phyloP scores from a whole-genome alignment of 768 basidiomycete genomes.

The Serendipita indica region DNA sequence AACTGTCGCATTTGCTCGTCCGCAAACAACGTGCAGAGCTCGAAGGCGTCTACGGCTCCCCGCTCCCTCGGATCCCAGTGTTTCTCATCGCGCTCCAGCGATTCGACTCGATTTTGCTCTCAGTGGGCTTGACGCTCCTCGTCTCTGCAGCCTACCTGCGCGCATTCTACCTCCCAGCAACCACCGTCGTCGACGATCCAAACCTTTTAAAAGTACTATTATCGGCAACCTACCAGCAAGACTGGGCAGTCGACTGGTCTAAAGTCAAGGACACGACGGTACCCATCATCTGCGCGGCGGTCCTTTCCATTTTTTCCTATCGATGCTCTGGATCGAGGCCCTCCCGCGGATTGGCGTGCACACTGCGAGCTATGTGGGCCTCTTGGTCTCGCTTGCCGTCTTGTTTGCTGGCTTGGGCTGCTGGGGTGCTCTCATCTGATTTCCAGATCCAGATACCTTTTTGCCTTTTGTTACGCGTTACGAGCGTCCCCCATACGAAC shows the following conservation, averaged over 20 bases:
- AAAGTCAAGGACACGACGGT: slow-evolving; percentile 14
- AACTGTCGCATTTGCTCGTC: slow-evolving; percentile 48
- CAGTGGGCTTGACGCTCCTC: slow-evolving; percentile 50
- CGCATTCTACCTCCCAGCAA: slow-evolving; percentile 31
- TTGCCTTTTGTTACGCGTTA: too few relatives aligned
- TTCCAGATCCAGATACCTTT: too few relatives aligned
- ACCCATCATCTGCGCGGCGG: slow-evolving; percentile 30
- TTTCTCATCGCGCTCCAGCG: slow-evolving; percentile 67
- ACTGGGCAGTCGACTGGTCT: slow-evolving; percentile 6
- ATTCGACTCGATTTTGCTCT: slow-evolving; percentile 54
- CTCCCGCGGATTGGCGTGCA: slow-evolving; percentile 64
- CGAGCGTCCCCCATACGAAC: too few relatives aligned
- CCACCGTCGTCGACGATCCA: slow-evolving; percentile 50
- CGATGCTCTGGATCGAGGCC: slow-evolving; percentile 52
- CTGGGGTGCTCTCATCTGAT: slow-evolving; percentile 45
- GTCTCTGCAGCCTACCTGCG: slow-evolving; percentile 17
- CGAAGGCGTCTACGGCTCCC: slow-evolving; percentile 66
- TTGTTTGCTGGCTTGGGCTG: slow-evolving; percentile 60
- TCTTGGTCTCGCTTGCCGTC: slow-evolving; percentile 48
- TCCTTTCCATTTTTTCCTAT: slow-evolving; percentile 39
- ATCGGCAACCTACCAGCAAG: slow-evolving; percentile 5
- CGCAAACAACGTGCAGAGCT: slow-evolving; percentile 58
- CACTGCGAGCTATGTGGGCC: slow-evolving; percentile 54
- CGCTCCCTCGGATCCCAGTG: slow-evolving; percentile 64
- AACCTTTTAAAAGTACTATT: slow-evolving; percentile 20